Evolutionary conservation across 140 eudicot genomes (phyloP), one percentile per base, ranked within the genome.

Genomic region (Senecio squalidus): DNA sequence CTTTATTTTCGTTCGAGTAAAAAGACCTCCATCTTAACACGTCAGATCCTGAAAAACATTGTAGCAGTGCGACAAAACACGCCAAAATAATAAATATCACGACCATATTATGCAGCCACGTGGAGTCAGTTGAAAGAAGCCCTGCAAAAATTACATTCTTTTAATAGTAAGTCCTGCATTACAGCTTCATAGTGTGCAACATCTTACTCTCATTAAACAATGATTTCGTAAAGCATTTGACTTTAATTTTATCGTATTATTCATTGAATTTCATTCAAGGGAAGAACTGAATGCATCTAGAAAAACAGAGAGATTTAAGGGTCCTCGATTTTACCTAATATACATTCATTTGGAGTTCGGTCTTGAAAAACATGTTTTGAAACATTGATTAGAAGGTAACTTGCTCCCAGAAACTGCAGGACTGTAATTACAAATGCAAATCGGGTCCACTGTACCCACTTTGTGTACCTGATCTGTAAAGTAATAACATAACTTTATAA

Each of bases 1-100:
- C 84, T 67, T 79, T 64, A 60, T 82, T 67, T 67, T 85, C 75
- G 30, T 77, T 79, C 26, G 81, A 54, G 70, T 85, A 85, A 16
- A 85, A 85, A 29, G 86, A 78, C 33, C 95, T 70, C 95, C 95
- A 85, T 82, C 87, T 79, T 46, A 85, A 39, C 45, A 85, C 90
- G 70, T 82, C 90, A 54, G 86, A 70, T 62, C 90, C 86, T 4
- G 76, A 44, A 76, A 70, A 74, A 68, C 86, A 85, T 72, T 82
- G 95, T 33, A 82, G 14, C 47, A 74, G 53, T 40, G 82, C 74
- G 50, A 79, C 81, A 39, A 60, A 62, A 61, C 79, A 73, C 54
- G 80, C 82, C 64, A 82, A 25, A 39, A 79, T 30, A 31, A 79
- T 64, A 58, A 70, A 85, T 9, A 58, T 26, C 57, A 65, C 60